Conservation (phyloP, 805 yeast species). For the Osmozyma mogii region DNA sequence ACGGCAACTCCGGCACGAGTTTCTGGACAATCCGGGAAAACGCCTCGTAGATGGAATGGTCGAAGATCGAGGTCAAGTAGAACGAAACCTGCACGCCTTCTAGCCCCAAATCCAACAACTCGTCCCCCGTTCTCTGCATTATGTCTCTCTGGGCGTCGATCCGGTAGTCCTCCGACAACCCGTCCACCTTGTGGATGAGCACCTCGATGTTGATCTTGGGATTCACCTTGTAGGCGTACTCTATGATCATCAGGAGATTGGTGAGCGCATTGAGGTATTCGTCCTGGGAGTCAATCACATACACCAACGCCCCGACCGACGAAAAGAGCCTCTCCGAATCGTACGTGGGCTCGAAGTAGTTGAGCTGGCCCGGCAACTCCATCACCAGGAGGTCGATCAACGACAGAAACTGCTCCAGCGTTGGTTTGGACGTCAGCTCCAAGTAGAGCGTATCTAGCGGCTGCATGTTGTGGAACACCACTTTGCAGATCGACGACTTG, state of each 20-base stretch:
- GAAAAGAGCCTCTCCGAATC: constrained; percentile 73
- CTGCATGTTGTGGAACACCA: constrained; percentile 93
- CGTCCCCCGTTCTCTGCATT: constrained; percentile 93
- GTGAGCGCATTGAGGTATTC: constrained; percentile 90
- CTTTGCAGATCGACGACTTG: constrained; percentile 91
- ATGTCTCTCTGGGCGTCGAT: constrained; percentile 94
- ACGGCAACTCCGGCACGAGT: constrained; percentile 79
- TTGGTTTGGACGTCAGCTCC: constrained; percentile 85
- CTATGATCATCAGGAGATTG: constrained; percentile 79
- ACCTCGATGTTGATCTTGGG: constrained; percentile 87
- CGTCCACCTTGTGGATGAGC: constrained; percentile 92
- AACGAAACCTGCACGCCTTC: constrained; percentile 89
- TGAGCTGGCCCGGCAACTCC: constrained; percentile 93
- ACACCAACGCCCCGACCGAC: constrained; percentile 83
- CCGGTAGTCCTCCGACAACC: constrained; percentile 86
- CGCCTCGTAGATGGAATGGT: constrained; percentile 93
- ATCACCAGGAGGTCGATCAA: constrained; percentile 80
- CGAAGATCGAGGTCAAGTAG: constrained; percentile 89
- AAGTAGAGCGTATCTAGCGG: constrained; percentile 87
- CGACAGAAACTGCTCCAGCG: constrained; percentile 75
- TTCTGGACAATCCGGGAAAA: constrained; percentile 90
- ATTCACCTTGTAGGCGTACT: constrained; percentile 76
- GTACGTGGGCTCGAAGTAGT: constrained; percentile 77
- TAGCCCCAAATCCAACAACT: constrained; percentile 76
- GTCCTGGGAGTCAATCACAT: constrained; percentile 92